Conservation (phyloP, 768 basidiomycete genomes). For the Xerocomus spinulosus region DNA sequence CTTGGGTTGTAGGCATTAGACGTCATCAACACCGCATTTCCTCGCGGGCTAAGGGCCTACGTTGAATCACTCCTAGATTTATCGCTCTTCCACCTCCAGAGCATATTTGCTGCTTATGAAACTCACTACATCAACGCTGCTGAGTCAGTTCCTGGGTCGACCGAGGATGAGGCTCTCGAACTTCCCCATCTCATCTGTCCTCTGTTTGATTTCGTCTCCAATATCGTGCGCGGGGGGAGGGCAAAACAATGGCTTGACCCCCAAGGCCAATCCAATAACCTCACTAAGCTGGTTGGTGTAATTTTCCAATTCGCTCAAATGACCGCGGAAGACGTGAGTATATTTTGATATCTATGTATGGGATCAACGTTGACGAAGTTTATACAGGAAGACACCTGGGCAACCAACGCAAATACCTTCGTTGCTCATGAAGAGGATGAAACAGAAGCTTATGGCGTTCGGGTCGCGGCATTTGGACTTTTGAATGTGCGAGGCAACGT, state of each 20-base stretch:
- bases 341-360: not conserved
- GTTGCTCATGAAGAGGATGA: conserved; percentile 95
- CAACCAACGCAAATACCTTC: conserved; percentile 83
- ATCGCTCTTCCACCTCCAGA: conserved; percentile 56
- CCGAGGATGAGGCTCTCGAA: conserved; percentile 74
- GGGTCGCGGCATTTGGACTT: conserved; percentile 82
- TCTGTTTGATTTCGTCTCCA: conserved; percentile 75
- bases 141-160: conserved; percentile 54
- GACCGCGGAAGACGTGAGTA: conserved; percentile 79
- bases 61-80: conserved; percentile 55
- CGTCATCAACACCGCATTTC: conserved; percentile 76
- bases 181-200: conserved; percentile 73
- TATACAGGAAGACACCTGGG: conserved; percentile 85
- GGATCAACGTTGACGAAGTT: not conserved
- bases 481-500: conserved; percentile 49
- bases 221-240: conserved; percentile 58
- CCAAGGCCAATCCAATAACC: conserved; percentile 31
- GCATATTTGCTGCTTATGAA: conserved; percentile 55
- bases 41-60: conserved; percentile 61
- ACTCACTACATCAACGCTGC: conserved; percentile 56
- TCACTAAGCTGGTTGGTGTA: conserved; percentile 46
- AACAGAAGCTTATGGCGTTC: conserved; percentile 71
- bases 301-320: conserved; percentile 79
- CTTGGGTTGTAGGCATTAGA: conserved; percentile 60
- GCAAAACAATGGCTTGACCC: conserved; percentile 60